Evolutionary conservation across 768 basidiomycete genomes (phyloP), one percentile per base, ranked within the genome.

Genomic region (Psilocybe subaeruginosa): DNA sequence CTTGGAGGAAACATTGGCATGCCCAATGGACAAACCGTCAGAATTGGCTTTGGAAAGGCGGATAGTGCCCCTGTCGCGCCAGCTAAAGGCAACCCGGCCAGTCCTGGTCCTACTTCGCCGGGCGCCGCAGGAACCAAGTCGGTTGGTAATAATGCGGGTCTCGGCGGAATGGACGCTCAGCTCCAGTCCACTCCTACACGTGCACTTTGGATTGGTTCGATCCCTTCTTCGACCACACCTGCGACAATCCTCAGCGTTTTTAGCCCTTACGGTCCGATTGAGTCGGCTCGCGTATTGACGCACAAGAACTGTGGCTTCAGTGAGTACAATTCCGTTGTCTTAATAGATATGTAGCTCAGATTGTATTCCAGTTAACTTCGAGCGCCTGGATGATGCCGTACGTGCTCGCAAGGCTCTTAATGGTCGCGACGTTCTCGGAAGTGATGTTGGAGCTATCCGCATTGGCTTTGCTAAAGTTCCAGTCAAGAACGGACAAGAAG

Each of bases 381-480:
- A 99, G 75, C 89, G 95, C 58, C 82, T 98, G 29, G 97, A 99
- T 71, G 97, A 99, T 70, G 97, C 97, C 49, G 93, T 98, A 61
- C 82, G 95, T 35, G 97, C 97, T 33, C 85, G 97, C 64, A 97
- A 97, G 74, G 93, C 96, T 37, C 81, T 99, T 60, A 97, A 98
- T 70, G 95, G 95, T 33, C 90, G 94, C 47, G 97, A 99, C 72
- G 93, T 99, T 17, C 84, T 99, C 31, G 97, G 97, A 16, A 91
- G 91, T 64, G 97, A 99, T 60, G 94, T 99, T 57, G 97, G 97
- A 33, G 93, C 97, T 33, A 95, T 99, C 63, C 89, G 95, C 39
- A 98, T 99, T 64, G 97, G 95, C 6, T 99, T 95, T 72, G 97
- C 97, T 58, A 93, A 95, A 70, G 96, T 99, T 2, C 97, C 96